Conservation (phyloP, 2,329 filamentous ascomycete species). For the Colletotrichum destructivum region DNA sequence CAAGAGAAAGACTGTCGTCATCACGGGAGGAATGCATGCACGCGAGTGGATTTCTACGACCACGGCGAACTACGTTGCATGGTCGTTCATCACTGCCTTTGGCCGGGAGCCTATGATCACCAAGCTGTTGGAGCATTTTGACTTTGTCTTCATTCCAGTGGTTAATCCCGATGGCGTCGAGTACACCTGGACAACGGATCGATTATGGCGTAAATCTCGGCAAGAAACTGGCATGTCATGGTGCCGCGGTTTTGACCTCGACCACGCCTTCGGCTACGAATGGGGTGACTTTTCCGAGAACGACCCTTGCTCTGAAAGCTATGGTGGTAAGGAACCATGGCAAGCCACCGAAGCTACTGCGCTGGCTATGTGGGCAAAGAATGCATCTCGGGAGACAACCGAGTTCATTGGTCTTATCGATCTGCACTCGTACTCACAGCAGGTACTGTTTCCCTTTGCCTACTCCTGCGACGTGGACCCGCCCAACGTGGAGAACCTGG, state of each 20-base stretch:
- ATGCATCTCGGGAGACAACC: slow-evolving; percentile 80
- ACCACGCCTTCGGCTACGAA: slow-evolving; percentile 87
- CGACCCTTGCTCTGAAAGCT: slow-evolving; percentile 93
- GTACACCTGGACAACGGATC: slow-evolving; percentile 92
- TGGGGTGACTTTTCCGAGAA: slow-evolving; percentile 73
- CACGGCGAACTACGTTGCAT: slow-evolving; percentile 92
- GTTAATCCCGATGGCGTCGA: slow-evolving; percentile 95
- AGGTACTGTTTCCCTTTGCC: slow-evolving; percentile 92
- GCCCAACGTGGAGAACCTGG: slow-evolving; percentile 90
- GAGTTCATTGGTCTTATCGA: slow-evolving; percentile 90
- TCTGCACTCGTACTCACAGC: slow-evolving; percentile 94
- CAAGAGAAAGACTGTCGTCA: slow-evolving; percentile 79
- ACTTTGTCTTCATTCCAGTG: slow-evolving; percentile 90
- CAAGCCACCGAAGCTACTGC: slow-evolving; percentile 83
- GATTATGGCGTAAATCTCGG: slow-evolving; percentile 94
- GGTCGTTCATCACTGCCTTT: slow-evolving; percentile 87
- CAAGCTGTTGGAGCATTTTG: slow-evolving; percentile 85
- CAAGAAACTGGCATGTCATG: slow-evolving; percentile 87
- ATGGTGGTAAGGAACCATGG: slow-evolving; percentile 86
- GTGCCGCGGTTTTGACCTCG: slow-evolving; percentile 90
- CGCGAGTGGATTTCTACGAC: slow-evolving; percentile 97
- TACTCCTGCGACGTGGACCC: slow-evolving; percentile 85
- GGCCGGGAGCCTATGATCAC: slow-evolving; percentile 81
- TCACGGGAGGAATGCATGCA: slow-evolving; percentile 91
- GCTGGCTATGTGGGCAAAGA: slow-evolving; percentile 86